Conservation (phyloP, 768 basidiomycete species). For the Hydnum rufescens region DNA sequence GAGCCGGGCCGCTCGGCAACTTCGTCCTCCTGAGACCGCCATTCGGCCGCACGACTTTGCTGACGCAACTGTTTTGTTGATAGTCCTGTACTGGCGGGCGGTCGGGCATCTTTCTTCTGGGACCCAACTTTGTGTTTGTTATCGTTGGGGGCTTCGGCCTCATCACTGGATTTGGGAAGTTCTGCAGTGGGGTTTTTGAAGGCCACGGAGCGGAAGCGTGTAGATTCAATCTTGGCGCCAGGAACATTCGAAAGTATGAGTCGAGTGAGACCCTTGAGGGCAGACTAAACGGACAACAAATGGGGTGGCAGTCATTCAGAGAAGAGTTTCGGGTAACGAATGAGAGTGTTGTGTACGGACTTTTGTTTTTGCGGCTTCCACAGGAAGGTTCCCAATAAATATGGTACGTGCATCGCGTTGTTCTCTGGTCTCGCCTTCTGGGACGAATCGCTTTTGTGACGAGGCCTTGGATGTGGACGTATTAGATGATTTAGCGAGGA, state of each 20-base stretch:
- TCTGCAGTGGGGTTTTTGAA: slow-evolving; percentile 67
- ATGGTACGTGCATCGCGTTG: slow-evolving; percentile 66
- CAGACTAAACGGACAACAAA: slow-evolving; percentile 26
- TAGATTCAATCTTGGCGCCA: slow-evolving; percentile 69
- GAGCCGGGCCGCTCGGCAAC: background rate
- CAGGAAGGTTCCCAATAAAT: slow-evolving; percentile 76
- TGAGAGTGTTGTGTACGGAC: slow-evolving; percentile 24
- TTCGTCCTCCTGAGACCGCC: slow-evolving; percentile 8
- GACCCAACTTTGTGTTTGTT: slow-evolving; percentile 14
- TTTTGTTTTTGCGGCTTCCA: slow-evolving; percentile 55
- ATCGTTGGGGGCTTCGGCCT: slow-evolving; percentile 19
- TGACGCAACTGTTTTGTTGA: slow-evolving; percentile 12
- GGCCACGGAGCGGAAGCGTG: slow-evolving; percentile 82
- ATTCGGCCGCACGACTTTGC: slow-evolving; percentile 10
- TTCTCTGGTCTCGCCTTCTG: slow-evolving; percentile 49
- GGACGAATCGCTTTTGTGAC: too few species aligned
- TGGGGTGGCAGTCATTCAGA: too few species aligned
- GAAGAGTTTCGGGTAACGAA: background rate
- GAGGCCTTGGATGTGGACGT: too few species aligned
- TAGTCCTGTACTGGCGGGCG: slow-evolving; percentile 24
- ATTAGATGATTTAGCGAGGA: too few species aligned
- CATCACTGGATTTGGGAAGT: slow-evolving; percentile 29
- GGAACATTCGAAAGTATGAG: slow-evolving; percentile 59
- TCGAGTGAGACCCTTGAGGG: slow-evolving; percentile 53
- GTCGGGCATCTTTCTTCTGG: slow-evolving; percentile 18